A percentile compares a stretch with the other conserved stretches of the same genome.
Conservation (phyloP, 257 asterid genomes). For the Solanum boliviense region DNA sequence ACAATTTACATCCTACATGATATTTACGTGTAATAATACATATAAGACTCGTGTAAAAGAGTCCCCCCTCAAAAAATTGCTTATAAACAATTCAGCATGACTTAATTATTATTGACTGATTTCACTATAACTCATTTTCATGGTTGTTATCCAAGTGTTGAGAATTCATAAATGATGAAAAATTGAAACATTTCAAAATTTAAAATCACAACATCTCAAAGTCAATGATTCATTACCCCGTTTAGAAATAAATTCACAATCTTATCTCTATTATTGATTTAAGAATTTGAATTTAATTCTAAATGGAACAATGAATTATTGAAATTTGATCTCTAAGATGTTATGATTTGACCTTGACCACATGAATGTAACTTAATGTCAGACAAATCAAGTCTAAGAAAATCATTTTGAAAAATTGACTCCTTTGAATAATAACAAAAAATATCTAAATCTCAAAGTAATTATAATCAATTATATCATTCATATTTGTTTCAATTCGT, state of each 20-base stretch:
- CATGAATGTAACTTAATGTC: neutral
- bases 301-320: neutral
- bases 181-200: neutral
- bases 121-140: neutral
- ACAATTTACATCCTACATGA: accelerated
- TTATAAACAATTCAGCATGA: too few relatives aligned
- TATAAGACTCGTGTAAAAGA: too few relatives aligned
- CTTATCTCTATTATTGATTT: neutral
- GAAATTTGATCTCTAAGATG: neutral
- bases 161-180: neutral
- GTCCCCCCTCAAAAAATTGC: too few relatives aligned
- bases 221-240: neutral
- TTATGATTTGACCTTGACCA: neutral
- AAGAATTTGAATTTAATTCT: neutral
- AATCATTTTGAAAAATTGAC: neutral
- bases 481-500: neutral
- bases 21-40: too few relatives aligned
- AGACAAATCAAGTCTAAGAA: neutral
- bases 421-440: neutral
- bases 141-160: neutral
- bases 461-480: neutral
- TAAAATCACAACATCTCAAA: neutral
- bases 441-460: neutral
- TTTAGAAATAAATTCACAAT: neutral
- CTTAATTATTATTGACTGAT: too few relatives aligned